Evolutionary conservation across 768 basidiomycete genomes (phyloP), one percentile per base, ranked within the genome.

Genomic region (Naganishia vishniacii): DNA sequence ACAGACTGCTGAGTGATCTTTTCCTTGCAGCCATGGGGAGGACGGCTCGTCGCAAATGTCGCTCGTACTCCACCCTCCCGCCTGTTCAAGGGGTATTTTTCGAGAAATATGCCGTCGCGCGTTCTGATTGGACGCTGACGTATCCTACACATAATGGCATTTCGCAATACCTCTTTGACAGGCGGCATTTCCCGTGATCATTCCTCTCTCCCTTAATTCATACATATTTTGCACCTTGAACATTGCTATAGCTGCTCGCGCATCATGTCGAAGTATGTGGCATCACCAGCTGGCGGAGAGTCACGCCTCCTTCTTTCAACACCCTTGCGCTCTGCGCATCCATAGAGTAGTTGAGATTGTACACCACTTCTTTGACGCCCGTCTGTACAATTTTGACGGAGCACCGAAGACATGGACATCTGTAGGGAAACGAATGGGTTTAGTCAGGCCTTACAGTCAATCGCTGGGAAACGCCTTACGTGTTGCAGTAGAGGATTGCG

Each of bases 301-400:
- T 79, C n/a, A 95, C 87, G 1, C 88, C 88, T 6, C 89, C 90
- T 74, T 88, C 84, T 67, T 83, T 80, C 71, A 95, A 86, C 7
- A 93, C 81, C 53, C 76, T 79, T 2, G 89, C 88, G 0, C 89
- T 90, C 2, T 86, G 87, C 47, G 87, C 88, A 69, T 95, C 91
- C 95, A 98, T 90, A 81, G 91, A 91, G 78, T 99, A 99, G 58
- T 86, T 85, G 61, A 97, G 79, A 74, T 92, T 94, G 75, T 98
- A 99, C 4, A 98, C 89, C 3, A 99, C 94, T 63, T 86, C 86
- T 65, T 83, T 86, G 20, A 98, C 87, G 0, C 93, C 94, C 23
- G 86, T 88, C 73, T 99, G 94, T 28, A 97, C 92, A 69, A 98
- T 97, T 77, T 98, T 98, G 78, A 97, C 86, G 0, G 93, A 91